phyloP scores from a whole-genome alignment of 2,329 filamentous ascomycete species.

The Hirsutella thompsonii region DNA sequence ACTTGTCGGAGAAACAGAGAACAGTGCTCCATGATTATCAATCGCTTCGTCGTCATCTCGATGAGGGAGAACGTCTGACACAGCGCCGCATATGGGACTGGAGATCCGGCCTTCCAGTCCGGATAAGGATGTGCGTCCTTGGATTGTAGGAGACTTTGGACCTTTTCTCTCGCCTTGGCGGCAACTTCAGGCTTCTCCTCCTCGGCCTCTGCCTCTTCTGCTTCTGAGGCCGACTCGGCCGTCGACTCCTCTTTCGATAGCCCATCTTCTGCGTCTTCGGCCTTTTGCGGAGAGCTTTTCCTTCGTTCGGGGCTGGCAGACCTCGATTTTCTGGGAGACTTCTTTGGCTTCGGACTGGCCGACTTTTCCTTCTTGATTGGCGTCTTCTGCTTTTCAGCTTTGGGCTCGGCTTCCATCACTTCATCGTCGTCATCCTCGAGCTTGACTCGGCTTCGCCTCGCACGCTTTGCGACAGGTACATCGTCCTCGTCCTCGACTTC shows the following conservation, averaged over 20 bases:
- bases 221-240: slow-evolving; percentile 23
- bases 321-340: background rate
- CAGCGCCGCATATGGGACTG: slow-evolving; percentile 87
- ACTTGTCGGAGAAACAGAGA: slow-evolving; percentile 87
- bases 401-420: slow-evolving; percentile 21
- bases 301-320: background rate
- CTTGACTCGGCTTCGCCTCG: slow-evolving; percentile 31
- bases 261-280: slow-evolving; percentile 2
- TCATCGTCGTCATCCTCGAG: slow-evolving; percentile 41
- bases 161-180: slow-evolving; percentile 65
- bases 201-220: slow-evolving; percentile 37
- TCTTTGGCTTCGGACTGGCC: slow-evolving; percentile 10
- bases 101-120: slow-evolving; percentile 81
- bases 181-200: slow-evolving; percentile 57
- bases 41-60: slow-evolving; percentile 84
- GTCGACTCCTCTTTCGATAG: slow-evolving; percentile 11
- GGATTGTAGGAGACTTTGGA: slow-evolving; percentile 62
- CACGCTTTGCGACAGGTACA: slow-evolving; percentile 47
- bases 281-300: background rate
- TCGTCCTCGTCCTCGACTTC: slow-evolving; percentile 45
- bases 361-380: slow-evolving; percentile 5
- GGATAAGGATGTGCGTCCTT: slow-evolving; percentile 73
- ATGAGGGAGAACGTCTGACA: slow-evolving; percentile 91
- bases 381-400: slow-evolving; percentile 8
- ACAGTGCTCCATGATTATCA: slow-evolving; percentile 81